Base-by-base conservation (phyloP, 2,329 filamentous ascomycete species). In the Aureobasidium lini region DNA sequence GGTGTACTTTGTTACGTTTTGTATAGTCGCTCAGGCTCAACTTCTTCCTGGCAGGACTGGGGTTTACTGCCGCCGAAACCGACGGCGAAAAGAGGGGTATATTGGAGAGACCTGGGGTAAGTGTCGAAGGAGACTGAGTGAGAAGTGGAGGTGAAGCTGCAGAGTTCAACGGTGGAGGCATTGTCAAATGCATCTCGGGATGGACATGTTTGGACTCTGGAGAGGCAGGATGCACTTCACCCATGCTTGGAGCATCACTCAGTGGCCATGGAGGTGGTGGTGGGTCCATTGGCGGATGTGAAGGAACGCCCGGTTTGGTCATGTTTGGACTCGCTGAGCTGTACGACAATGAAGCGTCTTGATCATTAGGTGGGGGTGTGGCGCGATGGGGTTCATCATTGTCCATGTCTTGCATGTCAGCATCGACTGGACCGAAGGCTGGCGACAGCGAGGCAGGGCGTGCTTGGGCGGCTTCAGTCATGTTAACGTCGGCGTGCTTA, bases 11-110 rank as follows among this genome's bases (percentile, higher is more conserved):
- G 59, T 68, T 73, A 50, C 76, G 70, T 53, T 73, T 76, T 5
- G 76, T 78, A 61, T 79, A 80, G 57, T 79, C 77, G 63, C 76
- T 78, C n/a, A 80, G 64, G 62, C 76, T 79, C 60, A 80, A 70
- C 69, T 79, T 80, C 70, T 80, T 80, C 61, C 74, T 72, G 28
- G 71, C 70, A 29, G 74, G 76, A 40, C 67, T 69, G 23, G 75
- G 72, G 18, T 69, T 71, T n/a, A 77, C 68, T 9, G 75, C 71
- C 47, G 70, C 71, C 15, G 70, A 70, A 29, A 77, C 73, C 9
- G 73, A 71, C 3, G 71, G 70, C 9, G 70, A 69, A 61, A 72
- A 69, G 1, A 70, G 53, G 6, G 68, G 59, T 18, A 60, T 60
- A 11, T 42, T 54, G 6, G 56, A 47, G 3, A 61, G 47, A 16